Evolutionary conservation across 106 monocot genomes (phyloP), one percentile per base, ranked within the genome.

Genomic region (Dioscorea dumetorum): DNA sequence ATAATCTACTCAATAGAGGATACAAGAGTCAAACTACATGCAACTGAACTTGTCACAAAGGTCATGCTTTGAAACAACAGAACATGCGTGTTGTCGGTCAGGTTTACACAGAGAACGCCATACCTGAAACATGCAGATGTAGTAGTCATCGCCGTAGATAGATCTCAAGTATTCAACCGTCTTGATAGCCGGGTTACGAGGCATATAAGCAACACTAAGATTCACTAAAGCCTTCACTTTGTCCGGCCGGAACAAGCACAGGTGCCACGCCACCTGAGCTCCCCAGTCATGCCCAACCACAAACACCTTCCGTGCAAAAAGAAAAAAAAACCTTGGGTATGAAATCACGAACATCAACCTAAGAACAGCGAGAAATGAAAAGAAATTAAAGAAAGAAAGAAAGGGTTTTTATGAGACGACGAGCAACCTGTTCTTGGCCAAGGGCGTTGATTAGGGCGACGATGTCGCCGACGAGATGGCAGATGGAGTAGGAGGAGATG

Each of bases 241-340:
- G 49, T 89, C 88, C 32, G 84, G 84, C 66, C 84, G 49, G 57
- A 89, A 72, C 63, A 77, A 19, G 74, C 84, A 89, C 5, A 89
- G 71, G 22, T 28, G 19, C 85, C 88, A 89, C 14, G 84, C 88
- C 48, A 79, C 72, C 6, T 69, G 8, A 2, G 88, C 88, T 12
- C 85, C 88, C 88, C 84, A 84, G 71, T 85, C 88, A 28, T 89
- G 85, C 18, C 88, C 88, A 49, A 89, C 88, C 34, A 89, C 79
- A 50, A 89, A 85, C 52, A 89, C 88, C 88, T 64, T 22, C 2
- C 59, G 5, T 54, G 18, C 54, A 54, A 16, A 8, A 54, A 54
- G 15, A 0, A 8, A 54, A 54, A 56, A 56, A 56, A 11, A 59
- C 22, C 22, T 59, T 23, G 23, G 4, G 2, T 8, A 8, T 59